A percentile compares a stretch with the other conserved stretches of the same genome.
phyloP scores from a whole-genome alignment of 345 rosid species.

The Salix caprea region DNA sequence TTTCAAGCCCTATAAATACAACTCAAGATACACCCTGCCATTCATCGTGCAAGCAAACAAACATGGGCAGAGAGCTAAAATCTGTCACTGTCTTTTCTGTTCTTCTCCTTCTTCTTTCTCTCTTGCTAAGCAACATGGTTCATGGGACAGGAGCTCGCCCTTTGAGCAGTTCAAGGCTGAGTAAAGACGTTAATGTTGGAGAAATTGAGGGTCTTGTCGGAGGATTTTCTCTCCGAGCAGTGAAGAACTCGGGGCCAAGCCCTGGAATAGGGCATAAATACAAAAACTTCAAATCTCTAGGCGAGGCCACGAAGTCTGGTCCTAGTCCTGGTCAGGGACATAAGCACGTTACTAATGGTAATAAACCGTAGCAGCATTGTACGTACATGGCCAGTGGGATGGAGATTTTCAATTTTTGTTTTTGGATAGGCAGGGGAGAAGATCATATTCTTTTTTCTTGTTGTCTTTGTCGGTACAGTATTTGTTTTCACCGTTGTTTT shows the following conservation, averaged over 20 bases:
- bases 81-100: slow-evolving; percentile 1
- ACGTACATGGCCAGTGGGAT: background rate
- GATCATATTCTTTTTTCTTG: background rate
- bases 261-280: slow-evolving; percentile 32
- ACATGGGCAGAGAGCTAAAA: slow-evolving; percentile 13
- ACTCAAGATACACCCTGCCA: background rate
- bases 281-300: background rate
- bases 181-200: background rate
- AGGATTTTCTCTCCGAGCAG: slow-evolving; percentile 5
- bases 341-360: background rate
- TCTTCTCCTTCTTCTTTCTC: slow-evolving; percentile 16
- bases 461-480: background rate
- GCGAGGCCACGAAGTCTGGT: slow-evolving; percentile 25
- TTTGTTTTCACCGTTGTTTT: background rate
- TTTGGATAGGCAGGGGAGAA: background rate
- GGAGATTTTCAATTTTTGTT: background rate
- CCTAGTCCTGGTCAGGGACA: slow-evolving; percentile 50
- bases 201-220: background rate
- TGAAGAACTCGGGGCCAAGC: slow-evolving; percentile 40
- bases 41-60: background rate
- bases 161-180: slow-evolving; percentile 9
- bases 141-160: slow-evolving; percentile 24
- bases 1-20: slow-evolving; percentile 21
- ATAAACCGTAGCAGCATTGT: background rate
- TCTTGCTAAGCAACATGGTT: slow-evolving; percentile 6